Evolutionary conservation across 176 grass and related monocot species (phyloP), one percentile per base, ranked within the genome.

Genomic region (Rhynchospora pubera): DNA sequence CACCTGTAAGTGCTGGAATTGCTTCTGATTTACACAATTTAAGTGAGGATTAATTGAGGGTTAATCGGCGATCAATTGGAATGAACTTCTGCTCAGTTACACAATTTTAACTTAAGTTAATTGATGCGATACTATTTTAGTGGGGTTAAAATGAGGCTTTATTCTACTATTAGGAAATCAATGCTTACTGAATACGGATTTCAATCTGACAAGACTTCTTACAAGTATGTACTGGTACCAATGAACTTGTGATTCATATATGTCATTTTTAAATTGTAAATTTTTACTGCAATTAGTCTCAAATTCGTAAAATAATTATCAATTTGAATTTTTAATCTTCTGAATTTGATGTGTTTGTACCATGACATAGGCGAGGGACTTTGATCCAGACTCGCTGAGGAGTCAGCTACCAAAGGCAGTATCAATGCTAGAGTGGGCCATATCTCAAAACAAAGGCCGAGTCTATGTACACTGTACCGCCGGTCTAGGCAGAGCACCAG

Each of bases 381-480:
- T 93, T 6, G 84, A 93, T 87, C 92, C 90, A 63, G 89, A 98
- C 70, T 98, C 92, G 1, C 34, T 93, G 81, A 91, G 92, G 84
- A 82, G 19, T 48, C 96, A 94, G 69, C 51, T 94, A 81, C 92
- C 92, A 30, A 91, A 93, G 80, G 89, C 92, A 69, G 87, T 94
- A 80, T 93, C 92, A 21, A 85, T 91, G 57, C 53, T 94, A 72
- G 95, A 98, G 82, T 94, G 90, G 92, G 87, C 89, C 68, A 93
- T 93, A 87, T 93, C 90, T 45, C 82, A 93, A 48, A 48, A 79
- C 21, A 98, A 90, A 90, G 90, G 92, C 12, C 82, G 87, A 72
- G 87, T 86, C 78, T 94, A 93, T 57, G 70, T 94, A 47, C 92
- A 94, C 70, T 98, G 95, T 43, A 94, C 92, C 79, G 95, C 92